These are phyloP conservation scores for Petunia hybrid DNA, from an alignment of 305 asterid genomes.

Conservation along the genomic window DNA sequence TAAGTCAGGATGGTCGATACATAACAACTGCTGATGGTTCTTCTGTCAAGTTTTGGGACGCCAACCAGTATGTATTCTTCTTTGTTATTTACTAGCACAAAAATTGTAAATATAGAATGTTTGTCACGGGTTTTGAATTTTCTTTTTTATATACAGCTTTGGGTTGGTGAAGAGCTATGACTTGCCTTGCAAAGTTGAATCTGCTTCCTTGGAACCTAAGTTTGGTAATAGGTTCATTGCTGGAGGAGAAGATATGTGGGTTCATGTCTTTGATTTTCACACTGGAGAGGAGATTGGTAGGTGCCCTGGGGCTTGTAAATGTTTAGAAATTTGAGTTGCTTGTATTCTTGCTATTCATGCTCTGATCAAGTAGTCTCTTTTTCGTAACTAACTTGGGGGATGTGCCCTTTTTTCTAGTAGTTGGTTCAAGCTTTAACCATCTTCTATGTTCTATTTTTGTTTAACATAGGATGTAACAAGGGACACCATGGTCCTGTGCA, in stretches of 20 bases:
- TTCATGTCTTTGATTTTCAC: slow-evolving; percentile 84
- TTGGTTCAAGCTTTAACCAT: background rate
- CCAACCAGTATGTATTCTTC: slow-evolving; percentile 74
- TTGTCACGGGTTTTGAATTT: background rate
- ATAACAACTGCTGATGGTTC: slow-evolving; percentile 95
- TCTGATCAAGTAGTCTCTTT: background rate
- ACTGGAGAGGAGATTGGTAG: slow-evolving; percentile 88
- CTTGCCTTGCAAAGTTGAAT: slow-evolving; percentile 91
- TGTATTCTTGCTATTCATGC: background rate
- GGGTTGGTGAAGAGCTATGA: slow-evolving; percentile 88
- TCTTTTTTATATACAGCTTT: slow-evolving; percentile 57
- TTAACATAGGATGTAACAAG: slow-evolving; percentile 82
- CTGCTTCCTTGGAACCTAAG: slow-evolving; percentile 96
- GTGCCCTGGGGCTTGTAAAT: slow-evolving; percentile 26
- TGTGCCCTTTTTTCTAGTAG: background rate
- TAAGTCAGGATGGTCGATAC: slow-evolving; percentile 92
- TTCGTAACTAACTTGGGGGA: background rate
- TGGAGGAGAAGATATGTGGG: slow-evolving; percentile 99
- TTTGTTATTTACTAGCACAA: background rate
- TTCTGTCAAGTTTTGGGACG: slow-evolving; percentile 94
- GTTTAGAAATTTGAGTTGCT: slow-evolving; percentile 5
- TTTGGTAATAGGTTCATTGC: slow-evolving; percentile 87
- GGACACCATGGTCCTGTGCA: slow-evolving; percentile 99
- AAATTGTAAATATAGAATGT: background rate
- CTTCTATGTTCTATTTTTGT: background rate